Evolutionary conservation across 1,284 basidiomycete genomes (phyloP).

Genomic region (Rhodotorula mucilaginosa): DNA sequence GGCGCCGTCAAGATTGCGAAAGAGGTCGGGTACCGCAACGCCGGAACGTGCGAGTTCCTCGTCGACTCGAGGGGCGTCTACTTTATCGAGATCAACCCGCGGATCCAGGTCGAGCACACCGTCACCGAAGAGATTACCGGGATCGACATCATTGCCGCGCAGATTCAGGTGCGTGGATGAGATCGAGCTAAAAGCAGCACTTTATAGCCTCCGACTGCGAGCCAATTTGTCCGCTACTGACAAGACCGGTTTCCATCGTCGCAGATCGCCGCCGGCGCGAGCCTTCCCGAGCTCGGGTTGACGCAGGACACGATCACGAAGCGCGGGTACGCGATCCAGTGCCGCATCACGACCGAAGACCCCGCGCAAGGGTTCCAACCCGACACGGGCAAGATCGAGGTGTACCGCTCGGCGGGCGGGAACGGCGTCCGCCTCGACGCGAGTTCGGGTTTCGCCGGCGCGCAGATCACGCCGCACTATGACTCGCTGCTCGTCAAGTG

Average conservation of each 20-base stretch:
- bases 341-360: constrained; percentile 99
- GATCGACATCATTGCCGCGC: constrained; percentile 96
- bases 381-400: constrained; percentile 98
- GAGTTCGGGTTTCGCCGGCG: constrained; percentile 95
- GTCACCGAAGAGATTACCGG: constrained; percentile 92
- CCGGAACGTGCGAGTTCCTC: constrained; percentile 77
- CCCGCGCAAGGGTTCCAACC: constrained; percentile 88
- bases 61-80: constrained; percentile 96
- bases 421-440: constrained; percentile 98
- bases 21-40: constrained; percentile 91
- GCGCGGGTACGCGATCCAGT: constrained; percentile 97
- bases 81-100: constrained; percentile 86
- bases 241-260: neutral
- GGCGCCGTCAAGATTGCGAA: constrained; percentile 95
- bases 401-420: constrained; percentile 96
- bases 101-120: constrained; percentile 98
- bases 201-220: neutral
- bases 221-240: neutral
- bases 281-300: constrained; percentile 89
- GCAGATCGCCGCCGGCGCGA: constrained; percentile 95
- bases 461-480: constrained; percentile 99
- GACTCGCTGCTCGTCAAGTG: constrained; percentile 98
- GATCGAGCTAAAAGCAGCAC: neutral
- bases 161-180: constrained; percentile 58
- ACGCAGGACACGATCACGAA: constrained; percentile 96